Evolutionary conservation across 371 early-diverging fungal genomes (phyloP).

Genomic region (Mucor saturninus): DNA sequence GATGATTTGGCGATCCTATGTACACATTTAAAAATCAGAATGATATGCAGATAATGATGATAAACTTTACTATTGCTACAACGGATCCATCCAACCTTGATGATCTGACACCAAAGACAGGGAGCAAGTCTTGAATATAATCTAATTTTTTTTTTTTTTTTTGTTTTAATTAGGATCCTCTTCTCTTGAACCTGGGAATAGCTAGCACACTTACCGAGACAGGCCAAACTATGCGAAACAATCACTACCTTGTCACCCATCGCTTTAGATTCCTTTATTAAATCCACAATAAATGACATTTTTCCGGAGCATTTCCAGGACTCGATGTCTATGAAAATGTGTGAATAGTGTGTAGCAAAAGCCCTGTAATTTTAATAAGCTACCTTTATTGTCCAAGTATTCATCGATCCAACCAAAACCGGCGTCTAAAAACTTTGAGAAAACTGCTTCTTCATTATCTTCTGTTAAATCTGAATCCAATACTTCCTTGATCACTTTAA

Average conservation of each 20-base stretch:
- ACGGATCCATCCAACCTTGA: constrained; percentile 64
- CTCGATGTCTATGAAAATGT: constrained; percentile 20
- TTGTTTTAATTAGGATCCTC: not conserved
- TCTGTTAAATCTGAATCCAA: constrained; percentile 6
- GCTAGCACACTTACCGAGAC: constrained; percentile 40
- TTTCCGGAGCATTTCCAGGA: constrained; percentile 35
- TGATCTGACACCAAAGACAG: constrained; percentile 13
- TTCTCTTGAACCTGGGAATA: constrained; percentile 3
- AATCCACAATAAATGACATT: constrained; percentile 27
- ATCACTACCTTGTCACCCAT: constrained; percentile 72
- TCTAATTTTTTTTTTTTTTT: constrained; percentile 35
- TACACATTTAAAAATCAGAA: not conserved
- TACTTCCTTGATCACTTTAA: not conserved
- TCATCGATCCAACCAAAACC: not conserved
- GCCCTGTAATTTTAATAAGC: no score
- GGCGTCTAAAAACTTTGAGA: not conserved
- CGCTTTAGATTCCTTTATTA: constrained; percentile 34
- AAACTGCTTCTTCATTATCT: constrained; percentile 13
- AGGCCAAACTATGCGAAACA: constrained; percentile 75
- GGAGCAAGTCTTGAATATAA: constrained; percentile 47
- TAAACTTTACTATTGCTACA: constrained; percentile 23
- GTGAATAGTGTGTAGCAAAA: not conserved
- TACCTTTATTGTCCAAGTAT: constrained; percentile 20
- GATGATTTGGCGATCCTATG: constrained; percentile 64
- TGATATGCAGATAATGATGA: not conserved